Base-by-base conservation (phyloP, 23 red algal species). In the Gracilaria domingensis region DNA sequence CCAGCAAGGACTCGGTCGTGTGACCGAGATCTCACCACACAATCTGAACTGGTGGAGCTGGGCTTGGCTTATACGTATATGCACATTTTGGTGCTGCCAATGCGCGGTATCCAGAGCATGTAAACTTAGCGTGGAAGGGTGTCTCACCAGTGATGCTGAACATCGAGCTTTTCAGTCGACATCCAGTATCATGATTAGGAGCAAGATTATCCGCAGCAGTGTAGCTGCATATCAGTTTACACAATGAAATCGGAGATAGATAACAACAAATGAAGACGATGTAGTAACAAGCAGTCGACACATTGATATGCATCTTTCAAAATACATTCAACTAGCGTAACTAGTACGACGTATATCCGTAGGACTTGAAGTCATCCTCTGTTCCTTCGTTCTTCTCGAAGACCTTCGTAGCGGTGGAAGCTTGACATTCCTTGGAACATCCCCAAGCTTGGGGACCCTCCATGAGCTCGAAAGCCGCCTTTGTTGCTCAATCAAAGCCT, bases 391-490 rank as follows among this genome's bases (percentile, higher is more conserved):
- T 30, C 72, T n/a, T 38, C 79, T 59, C 8, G 49, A 12, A 16
- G 53, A 54, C 12, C 79, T 45, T 40, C 49, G 47, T 16, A 65
- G 53, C 39, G 79, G 79, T 29, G 79, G 79, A 14, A 82, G 53
- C 16, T 65, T 59, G 29, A 82, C 79, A 25, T 82, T 82, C 8
- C 79, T 37, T 9, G 79, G 79, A 82, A 82, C 79, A 36, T 82
- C 54, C 16, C 79, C 79, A 62, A 65, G 40, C 37, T 82, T 82
- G 2, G 79, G n/a, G 4, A 65, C 79, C 32, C 79, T 59, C 13
- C 4, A 40, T 0, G 79, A 62, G 29, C 54, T 62, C 1, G 53
- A 59, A 60, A 82, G 33, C 2, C 79, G 79, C 18, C 79, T 26
- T 12, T 82, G 54, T 50, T 77, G 72, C 28, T 77, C 39, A 51